phyloP scores from a whole-genome alignment of 257 asterid species.

The Salvia miltiorrhiza region DNA sequence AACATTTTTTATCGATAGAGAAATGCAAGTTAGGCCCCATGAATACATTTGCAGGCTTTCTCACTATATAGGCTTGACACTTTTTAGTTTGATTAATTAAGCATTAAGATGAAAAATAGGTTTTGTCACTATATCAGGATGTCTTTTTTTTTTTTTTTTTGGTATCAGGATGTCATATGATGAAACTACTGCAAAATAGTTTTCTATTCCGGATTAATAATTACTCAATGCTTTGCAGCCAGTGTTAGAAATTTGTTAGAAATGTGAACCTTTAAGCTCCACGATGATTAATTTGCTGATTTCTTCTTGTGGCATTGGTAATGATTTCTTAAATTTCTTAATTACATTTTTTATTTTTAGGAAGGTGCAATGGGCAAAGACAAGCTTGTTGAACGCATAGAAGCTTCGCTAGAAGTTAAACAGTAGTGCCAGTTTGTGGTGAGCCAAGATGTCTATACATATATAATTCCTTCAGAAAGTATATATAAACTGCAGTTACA shows the following conservation, averaged over 20 bases:
- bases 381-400: slow-evolving; percentile 63
- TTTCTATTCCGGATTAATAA: neutral
- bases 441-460: slow-evolving; percentile 12
- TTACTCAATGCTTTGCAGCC: neutral
- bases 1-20: too few relatives aligned
- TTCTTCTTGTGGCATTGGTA: neutral
- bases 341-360: slow-evolving; percentile 35
- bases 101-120: neutral
- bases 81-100: neutral
- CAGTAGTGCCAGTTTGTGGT: slow-evolving; percentile 45
- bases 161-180: neutral
- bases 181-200: neutral
- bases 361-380: slow-evolving; percentile 84
- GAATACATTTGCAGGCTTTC: too few relatives aligned
- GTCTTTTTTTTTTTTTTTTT: too few relatives aligned
- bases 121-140: neutral
- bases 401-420: slow-evolving; percentile 63
- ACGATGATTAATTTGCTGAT: neutral
- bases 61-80: neutral
- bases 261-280: neutral
- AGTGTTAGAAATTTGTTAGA: neutral
- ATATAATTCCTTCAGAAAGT: neutral
- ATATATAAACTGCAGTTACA: neutral
- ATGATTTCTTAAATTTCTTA: neutral
- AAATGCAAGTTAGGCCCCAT: too few relatives aligned